These are phyloP conservation scores for Trametes maxima DNA, from an alignment of 768 basidiomycete genomes.

Conservation along the genomic window DNA sequence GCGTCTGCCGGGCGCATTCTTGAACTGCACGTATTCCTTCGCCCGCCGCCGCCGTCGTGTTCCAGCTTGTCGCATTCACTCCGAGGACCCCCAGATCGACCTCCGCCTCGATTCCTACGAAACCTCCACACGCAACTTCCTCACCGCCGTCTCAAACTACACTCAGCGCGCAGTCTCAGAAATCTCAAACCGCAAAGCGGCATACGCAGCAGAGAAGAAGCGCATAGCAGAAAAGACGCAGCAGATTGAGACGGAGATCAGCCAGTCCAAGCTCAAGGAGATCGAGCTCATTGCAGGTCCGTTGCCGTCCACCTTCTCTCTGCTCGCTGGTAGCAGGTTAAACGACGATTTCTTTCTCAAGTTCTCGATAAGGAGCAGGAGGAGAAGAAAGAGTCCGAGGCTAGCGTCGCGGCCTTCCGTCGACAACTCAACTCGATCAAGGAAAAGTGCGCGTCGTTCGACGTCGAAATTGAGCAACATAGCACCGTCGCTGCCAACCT, in stretches of 20 bases:
- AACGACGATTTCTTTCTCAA: conserved; percentile 29
- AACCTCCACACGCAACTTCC: conserved; percentile 67
- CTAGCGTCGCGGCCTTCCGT: conserved; percentile 58
- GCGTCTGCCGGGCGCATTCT: no score
- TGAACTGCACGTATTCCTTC: no score
- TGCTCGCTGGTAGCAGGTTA: background rate
- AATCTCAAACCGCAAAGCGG: conserved; percentile 66
- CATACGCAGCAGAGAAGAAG: conserved; percentile 65
- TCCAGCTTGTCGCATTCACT: background rate
- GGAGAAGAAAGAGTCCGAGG: conserved; percentile 71
- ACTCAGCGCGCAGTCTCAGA: conserved; percentile 69
- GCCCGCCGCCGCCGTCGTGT: no score
- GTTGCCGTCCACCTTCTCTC: conserved; percentile 27
- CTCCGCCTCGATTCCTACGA: conserved; percentile 64
- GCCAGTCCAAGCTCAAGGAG: conserved; percentile 75
- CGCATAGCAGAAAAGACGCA: conserved; percentile 61
- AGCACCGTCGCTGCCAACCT: conserved; percentile 62
- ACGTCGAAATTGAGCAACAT: conserved; percentile 74
- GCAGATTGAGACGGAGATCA: conserved; percentile 67
- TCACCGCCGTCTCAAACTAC: conserved; percentile 72
- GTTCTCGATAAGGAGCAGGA: conserved; percentile 71
- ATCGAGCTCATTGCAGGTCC: conserved; percentile 78
- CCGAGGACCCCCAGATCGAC: conserved; percentile 62
- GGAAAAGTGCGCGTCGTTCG: conserved; percentile 60
- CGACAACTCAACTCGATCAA: conserved; percentile 66